Percentiles rank a stretch among this genome's conserved stretches.
These are phyloP conservation scores for Exophiala sideris DNA, from an alignment of 2,329 filamentous ascomycete genomes.

Conservation along the genomic window DNA sequence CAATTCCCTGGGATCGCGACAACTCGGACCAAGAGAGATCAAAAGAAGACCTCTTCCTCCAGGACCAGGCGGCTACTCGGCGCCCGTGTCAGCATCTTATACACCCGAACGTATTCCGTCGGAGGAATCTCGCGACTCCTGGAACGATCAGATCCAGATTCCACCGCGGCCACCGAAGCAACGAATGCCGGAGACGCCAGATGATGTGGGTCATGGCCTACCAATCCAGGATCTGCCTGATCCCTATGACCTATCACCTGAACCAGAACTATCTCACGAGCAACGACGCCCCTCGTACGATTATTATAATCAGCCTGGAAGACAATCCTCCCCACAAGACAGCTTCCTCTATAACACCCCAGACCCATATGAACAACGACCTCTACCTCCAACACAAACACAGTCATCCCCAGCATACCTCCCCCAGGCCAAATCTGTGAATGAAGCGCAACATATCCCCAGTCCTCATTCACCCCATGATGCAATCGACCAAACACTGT, in stretches of 20 bases:
- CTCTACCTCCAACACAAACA: conserved; percentile 45
- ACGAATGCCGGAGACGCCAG: conserved; percentile 21
- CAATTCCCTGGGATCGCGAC: conserved; percentile 43
- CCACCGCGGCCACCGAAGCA: conserved; percentile 24
- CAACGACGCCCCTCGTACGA: conserved; percentile 11
- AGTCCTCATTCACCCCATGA: conserved; percentile 10
- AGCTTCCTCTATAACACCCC: conserved; percentile 1
- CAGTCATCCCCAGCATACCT: conserved; percentile 52
- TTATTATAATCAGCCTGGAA: conserved; percentile 1
- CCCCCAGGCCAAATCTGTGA: not conserved
- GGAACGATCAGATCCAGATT: conserved; percentile 6
- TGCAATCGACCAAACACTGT: not conserved
- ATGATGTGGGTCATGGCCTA: conserved; percentile 21
- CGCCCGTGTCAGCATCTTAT: not conserved
- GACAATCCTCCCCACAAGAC: not conserved
- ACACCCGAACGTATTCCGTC: conserved; percentile 6
- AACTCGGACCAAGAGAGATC: conserved; percentile 55
- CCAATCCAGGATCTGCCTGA: conserved; percentile 17
- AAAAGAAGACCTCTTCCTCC: conserved; percentile 82
- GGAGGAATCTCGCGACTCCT: conserved; percentile 26
- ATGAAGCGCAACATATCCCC: not conserved
- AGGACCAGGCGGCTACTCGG: conserved; percentile 53
- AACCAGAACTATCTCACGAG: conserved; percentile 1
- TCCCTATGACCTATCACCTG: conserved; percentile 8
- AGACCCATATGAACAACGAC: conserved; percentile 35